Base-by-base conservation (phyloP, 2,329 filamentous ascomycete genomes). In the Chaetomiaceae sp. region DNA sequence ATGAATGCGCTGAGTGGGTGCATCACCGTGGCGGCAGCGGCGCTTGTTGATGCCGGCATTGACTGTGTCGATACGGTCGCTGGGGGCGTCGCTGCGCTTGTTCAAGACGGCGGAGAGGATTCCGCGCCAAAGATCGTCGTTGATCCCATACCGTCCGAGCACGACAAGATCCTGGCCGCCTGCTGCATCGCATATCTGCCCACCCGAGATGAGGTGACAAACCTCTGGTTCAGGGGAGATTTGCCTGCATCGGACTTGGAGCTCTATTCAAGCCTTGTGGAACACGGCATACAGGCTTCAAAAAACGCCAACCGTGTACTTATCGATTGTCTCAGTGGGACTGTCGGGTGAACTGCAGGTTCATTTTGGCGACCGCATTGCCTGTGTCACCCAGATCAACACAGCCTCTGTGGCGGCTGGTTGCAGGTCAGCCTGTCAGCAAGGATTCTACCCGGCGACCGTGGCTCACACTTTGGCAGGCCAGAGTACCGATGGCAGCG, bases 1-100 rank as follows among this genome's bases (percentile, higher is more conserved):
- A 92, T 97, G 89, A 94, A 89, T 68, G 88, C 96, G 40, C 75
- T 99, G 19, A 86, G 90, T 23, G 90, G 90, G 1, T 96, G 91
- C 67, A 91, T 99, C 63, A 97, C 91, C 0, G 92, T 95, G 51
- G 90, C 92, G 9, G 91, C 91, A 51, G 92, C 92, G 9, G 94
- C 94, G 14, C 84, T 99, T 65, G 88, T 88, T 3, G 94, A 99
- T 72, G 94, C 94, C 1, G 91, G 91, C 8, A 96, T 99, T 57
- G 94, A 99, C 67, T 96, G 91, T 66, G 85, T 97, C 44, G 94
- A 96, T 72, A 81, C 92, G 29, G 86, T 96, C 17, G 83, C 88
- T 27, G 94, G 91, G 9, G 94, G 94, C 25, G 89, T 97, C 37
- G 91, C 92, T 27, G 92, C 90, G 4, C 71, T 95, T 44, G 84